Conservation (phyloP, 768 basidiomycete species). For the Boletus vermiculosoides region DNA sequence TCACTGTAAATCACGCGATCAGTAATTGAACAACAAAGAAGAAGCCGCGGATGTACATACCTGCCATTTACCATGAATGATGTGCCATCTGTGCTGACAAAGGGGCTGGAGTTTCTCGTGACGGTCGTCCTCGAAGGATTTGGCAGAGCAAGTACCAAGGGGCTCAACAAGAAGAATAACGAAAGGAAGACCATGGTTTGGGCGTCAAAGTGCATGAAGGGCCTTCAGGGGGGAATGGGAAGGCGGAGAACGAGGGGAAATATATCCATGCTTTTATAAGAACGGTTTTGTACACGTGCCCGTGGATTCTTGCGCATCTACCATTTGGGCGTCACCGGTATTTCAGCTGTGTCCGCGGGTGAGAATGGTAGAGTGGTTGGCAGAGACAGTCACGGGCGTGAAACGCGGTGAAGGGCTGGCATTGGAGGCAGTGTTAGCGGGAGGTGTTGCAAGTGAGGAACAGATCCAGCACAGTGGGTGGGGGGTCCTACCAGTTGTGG, state of each 20-base stretch:
- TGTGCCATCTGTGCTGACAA: conserved; percentile 44
- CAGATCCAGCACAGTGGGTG: neutral
- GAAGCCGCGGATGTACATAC: conserved; percentile 26
- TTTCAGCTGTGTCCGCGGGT: neutral
- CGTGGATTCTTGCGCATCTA: neutral
- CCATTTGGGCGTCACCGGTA: neutral
- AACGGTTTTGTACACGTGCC: conserved; percentile 15
- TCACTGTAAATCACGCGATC: conserved; percentile 33
- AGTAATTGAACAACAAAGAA: conserved; percentile 2
- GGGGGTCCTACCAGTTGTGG: neutral
- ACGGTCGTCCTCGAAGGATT: conserved; percentile 34
- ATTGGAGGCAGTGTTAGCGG: neutral
- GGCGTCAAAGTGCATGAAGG: conserved; percentile 12
- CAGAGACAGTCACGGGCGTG: neutral
- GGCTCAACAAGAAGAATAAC: conserved; percentile 28
- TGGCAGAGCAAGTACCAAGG: conserved; percentile 33
- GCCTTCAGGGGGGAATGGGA: neutral
- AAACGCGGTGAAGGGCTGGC: neutral
- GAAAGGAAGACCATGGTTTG: conserved; percentile 38
- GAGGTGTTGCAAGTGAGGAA: neutral
- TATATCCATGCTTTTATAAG: conserved; percentile 18
- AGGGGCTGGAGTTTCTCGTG: conserved; percentile 36
- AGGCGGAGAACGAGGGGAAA: neutral
- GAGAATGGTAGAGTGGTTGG: neutral
- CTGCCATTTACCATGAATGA: conserved; percentile 56